phyloP scores from a whole-genome alignment of 2,329 filamentous ascomycete species.

The Diaporthe destruens region DNA sequence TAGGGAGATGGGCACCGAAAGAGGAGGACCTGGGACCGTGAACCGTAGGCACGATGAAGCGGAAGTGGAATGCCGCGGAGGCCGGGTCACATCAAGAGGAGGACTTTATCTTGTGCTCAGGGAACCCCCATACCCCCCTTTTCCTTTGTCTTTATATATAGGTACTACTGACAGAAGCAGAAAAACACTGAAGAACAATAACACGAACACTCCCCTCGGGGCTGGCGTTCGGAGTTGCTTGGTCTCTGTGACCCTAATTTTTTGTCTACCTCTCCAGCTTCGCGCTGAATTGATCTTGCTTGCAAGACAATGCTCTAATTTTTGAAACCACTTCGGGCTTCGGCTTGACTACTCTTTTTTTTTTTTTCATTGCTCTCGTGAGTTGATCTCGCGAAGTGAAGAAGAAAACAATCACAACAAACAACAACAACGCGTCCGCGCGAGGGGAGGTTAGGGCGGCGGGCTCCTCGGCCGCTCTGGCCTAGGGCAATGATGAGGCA shows the following conservation, averaged over 20 bases:
- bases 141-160: not conserved
- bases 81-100: slow-evolving; percentile 29
- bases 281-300: slow-evolving; percentile 23
- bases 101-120: slow-evolving; percentile 1
- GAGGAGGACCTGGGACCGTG: slow-evolving; percentile 29
- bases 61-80: slow-evolving; percentile 16
- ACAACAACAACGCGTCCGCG: not conserved
- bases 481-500: too few relatives aligned
- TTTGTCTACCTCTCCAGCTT: slow-evolving; percentile 30
- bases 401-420: slow-evolving; percentile 13
- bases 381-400: slow-evolving; percentile 21
- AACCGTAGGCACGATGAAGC: slow-evolving; percentile 5
- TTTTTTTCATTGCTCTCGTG: slow-evolving; percentile 35
- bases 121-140: not conserved
- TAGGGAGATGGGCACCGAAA: slow-evolving; percentile 25
- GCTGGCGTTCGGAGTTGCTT: slow-evolving; percentile 27
- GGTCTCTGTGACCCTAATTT: slow-evolving; percentile 6
- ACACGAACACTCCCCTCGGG: slow-evolving; percentile 16
- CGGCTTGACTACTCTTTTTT: slow-evolving; percentile 16
- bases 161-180: not conserved
- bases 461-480: too few relatives aligned
- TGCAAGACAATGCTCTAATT: not conserved
- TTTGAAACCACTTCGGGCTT: slow-evolving; percentile 8
- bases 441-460: too few relatives aligned
- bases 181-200: not conserved